Percentiles rank a stretch among this genome's conserved stretches.
Evolutionary conservation across 2,329 filamentous ascomycete species (phyloP).

Genomic region (Dactylellina leptospora): DNA sequence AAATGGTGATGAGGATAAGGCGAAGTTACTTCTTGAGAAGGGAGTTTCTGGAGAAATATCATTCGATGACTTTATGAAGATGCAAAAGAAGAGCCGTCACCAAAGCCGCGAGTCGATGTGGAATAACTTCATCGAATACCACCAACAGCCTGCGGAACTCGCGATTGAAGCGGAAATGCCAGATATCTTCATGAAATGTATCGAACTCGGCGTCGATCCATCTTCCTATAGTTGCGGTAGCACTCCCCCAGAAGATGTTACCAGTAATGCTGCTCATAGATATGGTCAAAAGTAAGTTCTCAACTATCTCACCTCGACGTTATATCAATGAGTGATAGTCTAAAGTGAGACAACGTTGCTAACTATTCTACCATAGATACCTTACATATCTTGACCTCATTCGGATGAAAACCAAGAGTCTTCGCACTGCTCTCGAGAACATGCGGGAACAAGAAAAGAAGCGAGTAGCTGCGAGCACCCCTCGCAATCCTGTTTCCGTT

Average conservation of each 20-base stretch:
- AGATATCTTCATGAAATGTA: constrained; percentile 67
- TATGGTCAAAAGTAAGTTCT: constrained; percentile 29
- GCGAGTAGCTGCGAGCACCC: constrained; percentile 59
- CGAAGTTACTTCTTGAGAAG: constrained; percentile 69
- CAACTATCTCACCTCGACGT: constrained; percentile 40
- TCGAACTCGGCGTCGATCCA: constrained; percentile 72
- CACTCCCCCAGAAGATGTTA: constrained; percentile 58
- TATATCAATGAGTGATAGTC: no score
- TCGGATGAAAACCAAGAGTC: constrained; percentile 11
- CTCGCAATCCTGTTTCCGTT: constrained; percentile 16
- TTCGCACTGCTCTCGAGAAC: constrained; percentile 6
- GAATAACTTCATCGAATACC: constrained; percentile 62
- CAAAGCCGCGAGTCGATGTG: constrained; percentile 62
- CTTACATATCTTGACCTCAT: constrained; percentile 23
- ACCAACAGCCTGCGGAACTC: constrained; percentile 73
- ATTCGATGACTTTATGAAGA: constrained; percentile 72
- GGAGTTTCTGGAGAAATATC: constrained; percentile 71
- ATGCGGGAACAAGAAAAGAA: constrained; percentile 58
- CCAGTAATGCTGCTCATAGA: constrained; percentile 5
- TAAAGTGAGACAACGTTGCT: constrained; percentile 56
- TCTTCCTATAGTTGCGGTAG: constrained; percentile 66
- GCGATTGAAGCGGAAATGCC: constrained; percentile 67
- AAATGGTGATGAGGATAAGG: constrained; percentile 65
- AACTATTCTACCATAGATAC: constrained; percentile 54
- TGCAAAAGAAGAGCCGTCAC: constrained; percentile 62